Evolutionary conservation across 2,329 filamentous ascomycete genomes (phyloP), one percentile per base, ranked within the genome.

Genomic region (Verticillium dahliae): DNA sequence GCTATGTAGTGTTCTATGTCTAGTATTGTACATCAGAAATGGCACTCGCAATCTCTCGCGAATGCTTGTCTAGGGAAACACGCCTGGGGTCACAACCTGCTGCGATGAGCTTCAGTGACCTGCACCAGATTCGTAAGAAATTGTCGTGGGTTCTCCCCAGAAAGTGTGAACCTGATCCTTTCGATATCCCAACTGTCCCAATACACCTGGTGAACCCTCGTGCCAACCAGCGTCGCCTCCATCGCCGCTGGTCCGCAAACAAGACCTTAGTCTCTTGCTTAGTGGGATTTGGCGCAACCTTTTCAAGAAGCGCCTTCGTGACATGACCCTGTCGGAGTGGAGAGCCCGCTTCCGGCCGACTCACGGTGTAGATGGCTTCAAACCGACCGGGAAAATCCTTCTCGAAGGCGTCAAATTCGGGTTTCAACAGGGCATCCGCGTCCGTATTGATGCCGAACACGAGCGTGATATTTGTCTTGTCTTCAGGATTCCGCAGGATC

Each of bases 221-320:
- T 74, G 4, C 83, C 84, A 2, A 82, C 75, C 41, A 89, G 69
- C 11, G 81, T 78, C 61, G 76, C 76, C 71, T 90, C 85, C 86
- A 91, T 90, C 0, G 79, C 78, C 1, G 87, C 86, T 18, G 89
- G 89, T 0, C 89, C 88, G 69, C 87, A 90, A 1, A 91, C 77
- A 68, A 87, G 0, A 91, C 84, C 72, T 88, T 88, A 2, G 76
- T 77, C 35, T 79, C 74, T 4, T 59, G 60, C 9, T 64, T 64
- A 2, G 63, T 68, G 3, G 72, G 68, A n/a, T 67, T 68, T 6
- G 77, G 70, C 6, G 75, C 72, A 13, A 83, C 77, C 64, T 83
- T 77, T 64, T 78, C 71, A 62, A 91, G 67, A 38, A 90, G 67
- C 61, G 81, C 77, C 69, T 78, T 80, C 2, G 81, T 84, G 9